phyloP scores from a whole-genome alignment of 2,329 filamentous ascomycete genomes.

The Parastagonospora avenae region DNA sequence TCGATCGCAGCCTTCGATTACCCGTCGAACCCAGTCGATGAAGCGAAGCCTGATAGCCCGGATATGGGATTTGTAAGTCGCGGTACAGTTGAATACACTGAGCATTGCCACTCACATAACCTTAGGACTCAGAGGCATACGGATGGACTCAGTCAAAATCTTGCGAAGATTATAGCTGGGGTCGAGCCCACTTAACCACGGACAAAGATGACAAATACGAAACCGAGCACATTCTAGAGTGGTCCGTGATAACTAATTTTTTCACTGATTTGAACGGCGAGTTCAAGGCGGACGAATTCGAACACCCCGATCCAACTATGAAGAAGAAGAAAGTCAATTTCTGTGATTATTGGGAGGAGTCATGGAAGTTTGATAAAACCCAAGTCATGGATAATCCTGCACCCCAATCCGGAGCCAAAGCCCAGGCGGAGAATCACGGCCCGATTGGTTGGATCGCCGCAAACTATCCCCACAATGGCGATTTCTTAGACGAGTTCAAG shows the following conservation, averaged over 20 bases:
- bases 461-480: neutral
- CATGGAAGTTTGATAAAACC: conserved; percentile 5
- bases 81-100: no score
- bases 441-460: neutral
- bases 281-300: conserved; percentile 2
- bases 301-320: conserved; percentile 3
- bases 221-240: conserved; percentile 11
- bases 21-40: no score
- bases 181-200: neutral
- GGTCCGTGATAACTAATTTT: conserved; percentile 7
- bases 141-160: conserved; percentile 1
- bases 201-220: conserved; percentile 1
- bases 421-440: neutral
- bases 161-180: conserved; percentile 1
- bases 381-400: no score
- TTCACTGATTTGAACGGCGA: conserved; percentile 1
- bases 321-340: conserved; percentile 3
- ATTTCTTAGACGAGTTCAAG: neutral
- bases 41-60: no score
- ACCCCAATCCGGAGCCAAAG: neutral
- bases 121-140: no score
- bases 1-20: no score
- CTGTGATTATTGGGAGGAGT: conserved; percentile 9
- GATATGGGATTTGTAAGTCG: no score
- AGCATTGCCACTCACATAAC: no score